Evolutionary conservation across 2,329 filamentous ascomycete species (phyloP), one percentile per base, ranked within the genome.

Genomic region (Calonectria hongkongensis): DNA sequence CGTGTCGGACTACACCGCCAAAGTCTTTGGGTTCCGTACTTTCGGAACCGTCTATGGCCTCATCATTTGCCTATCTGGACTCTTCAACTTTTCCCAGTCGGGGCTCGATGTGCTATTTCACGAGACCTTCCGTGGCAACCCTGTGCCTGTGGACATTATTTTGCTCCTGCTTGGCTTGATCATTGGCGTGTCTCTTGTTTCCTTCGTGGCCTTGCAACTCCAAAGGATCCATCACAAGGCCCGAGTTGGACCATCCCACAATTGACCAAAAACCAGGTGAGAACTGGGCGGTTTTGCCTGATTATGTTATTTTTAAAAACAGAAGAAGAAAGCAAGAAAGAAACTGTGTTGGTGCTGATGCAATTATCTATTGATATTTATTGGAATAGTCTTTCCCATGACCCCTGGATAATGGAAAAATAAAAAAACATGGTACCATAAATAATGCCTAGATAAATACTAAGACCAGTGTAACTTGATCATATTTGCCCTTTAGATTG

Each of bases 21-120:
- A 98, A 85, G 95, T 98, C 43, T 98, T 98, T 82, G 95, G 95
- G 18, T 98, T 98, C 85, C 89, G 92, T 73, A 98, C 95, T 0
- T 98, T 98, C 78, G 96, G 95, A 56, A 98, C 94, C 70, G 95
- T 98, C n/a, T 98, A 98, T 83, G 95, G 95, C 13, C 89, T 96
- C 25, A 94, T 98, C 76, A 98, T 98, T 78, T 97, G 94, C 83
- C 85, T 97, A 2, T 93, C 95, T 0, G 95, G 96, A 0, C 83
- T 98, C 0, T 89, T 95, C 80, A 98, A 97, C 84, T 96, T 98
- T 80, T 91, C 91, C 1, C 95, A 98, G 85, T 93, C 93, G 6
- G 95, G 90, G 0, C 87, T 98, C 41, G 95, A 98, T 82, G 91
- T 92, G 28, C 82, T 96, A 43, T 95, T 95, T 48, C 94, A 97